Conservation (phyloP, 1,139 yeast species). For the Suhomyces bokatorum region DNA sequence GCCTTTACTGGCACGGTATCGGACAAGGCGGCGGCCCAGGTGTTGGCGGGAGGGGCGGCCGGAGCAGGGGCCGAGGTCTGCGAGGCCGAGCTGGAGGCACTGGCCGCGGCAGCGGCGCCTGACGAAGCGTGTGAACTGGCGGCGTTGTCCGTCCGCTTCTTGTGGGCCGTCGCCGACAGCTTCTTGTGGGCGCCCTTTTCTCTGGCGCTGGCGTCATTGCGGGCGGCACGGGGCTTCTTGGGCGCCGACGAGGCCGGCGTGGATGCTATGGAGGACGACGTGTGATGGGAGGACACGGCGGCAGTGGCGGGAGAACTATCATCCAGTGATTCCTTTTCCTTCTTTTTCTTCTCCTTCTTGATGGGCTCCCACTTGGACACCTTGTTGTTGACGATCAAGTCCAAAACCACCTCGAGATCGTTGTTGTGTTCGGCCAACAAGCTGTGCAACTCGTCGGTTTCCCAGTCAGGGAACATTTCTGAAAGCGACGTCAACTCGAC, state of each 20-base stretch:
- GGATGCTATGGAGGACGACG: constrained; percentile 11
- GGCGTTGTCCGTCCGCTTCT: constrained; percentile 12
- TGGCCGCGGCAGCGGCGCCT: constrained; percentile 15
- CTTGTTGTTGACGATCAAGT: constrained; percentile 82
- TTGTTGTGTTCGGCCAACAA: constrained; percentile 71
- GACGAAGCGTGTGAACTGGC: constrained; percentile 8
- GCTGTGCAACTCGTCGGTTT: constrained; percentile 75
- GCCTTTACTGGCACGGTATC: constrained; percentile 28
- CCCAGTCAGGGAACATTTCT: constrained; percentile 96
- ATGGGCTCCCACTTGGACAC: constrained; percentile 62
- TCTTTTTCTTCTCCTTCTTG: constrained; percentile 51
- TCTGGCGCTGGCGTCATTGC: constrained; percentile 10
- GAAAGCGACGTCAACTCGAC: constrained; percentile 56
- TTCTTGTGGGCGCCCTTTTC: constrained; percentile 12
- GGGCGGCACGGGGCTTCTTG: constrained; percentile 11
- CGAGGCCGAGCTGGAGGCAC: constrained; percentile 9
- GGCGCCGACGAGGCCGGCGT: constrained; percentile 10
- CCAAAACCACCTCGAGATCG: constrained; percentile 78
- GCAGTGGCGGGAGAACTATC: constrained; percentile 6
- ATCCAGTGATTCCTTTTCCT: constrained; percentile 20
- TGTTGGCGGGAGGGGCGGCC: constrained; percentile 26
- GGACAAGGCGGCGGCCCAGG: constrained; percentile 57
- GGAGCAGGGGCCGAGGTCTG: constrained; percentile 12
- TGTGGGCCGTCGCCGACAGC: constrained; percentile 10
- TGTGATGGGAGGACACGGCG: constrained; percentile 3